Percentiles rank a stretch among this genome's conserved stretches.
Conservation (phyloP, 2,329 filamentous ascomycete species). For the Sarocladium kiliense region DNA sequence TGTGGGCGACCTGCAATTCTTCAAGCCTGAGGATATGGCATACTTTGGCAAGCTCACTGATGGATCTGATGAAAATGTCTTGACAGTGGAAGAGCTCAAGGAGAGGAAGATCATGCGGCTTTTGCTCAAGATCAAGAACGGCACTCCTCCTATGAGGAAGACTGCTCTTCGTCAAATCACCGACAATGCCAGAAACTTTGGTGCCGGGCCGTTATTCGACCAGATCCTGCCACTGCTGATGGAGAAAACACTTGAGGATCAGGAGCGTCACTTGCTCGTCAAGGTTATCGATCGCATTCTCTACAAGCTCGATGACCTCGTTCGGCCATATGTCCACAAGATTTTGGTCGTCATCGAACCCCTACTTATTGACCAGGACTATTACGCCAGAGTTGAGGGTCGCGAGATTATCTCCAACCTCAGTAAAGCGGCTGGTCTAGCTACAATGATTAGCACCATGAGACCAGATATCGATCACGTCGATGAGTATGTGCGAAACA, state of each 20-base stretch:
- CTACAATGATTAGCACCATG: conserved; percentile 99
- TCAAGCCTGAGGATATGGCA: conserved; percentile 97
- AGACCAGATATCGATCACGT: conserved; percentile 97
- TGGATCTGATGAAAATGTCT: conserved; percentile 81
- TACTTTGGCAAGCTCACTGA: conserved; percentile 98
- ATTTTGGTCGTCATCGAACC: conserved; percentile 98
- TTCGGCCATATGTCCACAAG: conserved; percentile 95
- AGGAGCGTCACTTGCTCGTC: conserved; percentile 95
- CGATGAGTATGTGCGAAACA: conserved; percentile 97
- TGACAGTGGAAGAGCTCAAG: conserved; percentile 93
- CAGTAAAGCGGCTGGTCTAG: conserved; percentile 90
- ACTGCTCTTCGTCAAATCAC: conserved; percentile 95
- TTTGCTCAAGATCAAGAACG: conserved; percentile 97
- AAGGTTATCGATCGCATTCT: conserved; percentile 98
- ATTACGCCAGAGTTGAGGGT: conserved; percentile 96
- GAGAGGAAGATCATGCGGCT: conserved; percentile 98
- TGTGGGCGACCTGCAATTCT: conserved; percentile 93
- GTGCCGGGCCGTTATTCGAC: conserved; percentile 89
- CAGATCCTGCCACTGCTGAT: conserved; percentile 95
- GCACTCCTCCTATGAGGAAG: conserved; percentile 97
- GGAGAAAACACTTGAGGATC: conserved; percentile 97
- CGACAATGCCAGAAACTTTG: conserved; percentile 94
- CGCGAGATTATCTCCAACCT: conserved; percentile 98
- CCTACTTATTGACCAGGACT: conserved; percentile 98
- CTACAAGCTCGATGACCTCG: conserved; percentile 96